phyloP scores from a whole-genome alignment of 257 asterid genomes.

The Cruciata laevipes region DNA sequence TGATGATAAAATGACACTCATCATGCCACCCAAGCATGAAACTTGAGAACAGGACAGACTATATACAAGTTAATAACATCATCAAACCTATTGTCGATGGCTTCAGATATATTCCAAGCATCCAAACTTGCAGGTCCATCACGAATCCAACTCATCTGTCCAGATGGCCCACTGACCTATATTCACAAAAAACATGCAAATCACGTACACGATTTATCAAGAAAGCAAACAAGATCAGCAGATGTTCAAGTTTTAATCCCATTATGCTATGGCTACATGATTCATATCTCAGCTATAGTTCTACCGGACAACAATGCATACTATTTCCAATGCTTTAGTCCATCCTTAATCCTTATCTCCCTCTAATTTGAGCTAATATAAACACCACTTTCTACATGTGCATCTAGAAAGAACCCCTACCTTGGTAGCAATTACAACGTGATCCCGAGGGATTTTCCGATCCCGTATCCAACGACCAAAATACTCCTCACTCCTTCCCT shows the following conservation, averaged over 20 bases:
- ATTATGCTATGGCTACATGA: not conserved
- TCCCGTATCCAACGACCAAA: conserved; percentile 39
- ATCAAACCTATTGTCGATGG: conserved; percentile 70
- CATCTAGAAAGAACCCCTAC: conserved; percentile 23
- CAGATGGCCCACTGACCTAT: conserved; percentile 93
- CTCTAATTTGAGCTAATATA: not conserved
- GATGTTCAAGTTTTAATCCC: not conserved
- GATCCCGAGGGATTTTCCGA: conserved; percentile 50
- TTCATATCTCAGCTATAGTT: not conserved
- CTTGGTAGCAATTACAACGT: conserved; percentile 72
- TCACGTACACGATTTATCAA: not conserved
- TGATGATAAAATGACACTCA: not conserved
- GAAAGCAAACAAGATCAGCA: not conserved
- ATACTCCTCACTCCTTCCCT: conserved; percentile 83
- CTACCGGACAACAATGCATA: no score
- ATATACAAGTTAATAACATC: not conserved
- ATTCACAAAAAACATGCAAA: not conserved
- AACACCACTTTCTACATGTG: not conserved
- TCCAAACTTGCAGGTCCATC: conserved; percentile 74
- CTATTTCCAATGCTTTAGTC: not conserved
- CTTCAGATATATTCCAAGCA: conserved; percentile 61
- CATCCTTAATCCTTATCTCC: not conserved
- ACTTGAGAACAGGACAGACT: not conserved
- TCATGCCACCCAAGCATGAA: not conserved
- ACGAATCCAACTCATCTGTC: conserved; percentile 94